These are phyloP conservation scores for Neofusicoccum umdonicola DNA, from an alignment of 2,329 filamentous ascomycete species.

Conservation along the genomic window DNA sequence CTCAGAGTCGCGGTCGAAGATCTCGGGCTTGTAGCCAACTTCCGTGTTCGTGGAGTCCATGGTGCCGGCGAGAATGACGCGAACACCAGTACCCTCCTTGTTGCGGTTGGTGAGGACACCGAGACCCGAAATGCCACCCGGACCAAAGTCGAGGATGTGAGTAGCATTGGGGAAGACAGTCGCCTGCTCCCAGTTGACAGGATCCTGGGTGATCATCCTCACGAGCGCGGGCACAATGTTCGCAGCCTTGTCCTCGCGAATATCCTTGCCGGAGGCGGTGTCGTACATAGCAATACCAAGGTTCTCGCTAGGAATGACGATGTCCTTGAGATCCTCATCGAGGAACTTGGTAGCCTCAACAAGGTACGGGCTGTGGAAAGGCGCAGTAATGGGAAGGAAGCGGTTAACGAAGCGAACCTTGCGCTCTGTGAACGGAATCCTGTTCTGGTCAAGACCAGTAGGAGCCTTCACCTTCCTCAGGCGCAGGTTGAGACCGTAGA, in stretches of 20 bases:
- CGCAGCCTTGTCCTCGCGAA: slow-evolving; percentile 65
- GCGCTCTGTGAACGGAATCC: slow-evolving; percentile 90
- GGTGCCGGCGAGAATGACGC: slow-evolving; percentile 91
- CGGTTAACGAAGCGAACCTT: slow-evolving; percentile 96
- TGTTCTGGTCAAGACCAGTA: slow-evolving; percentile 93
- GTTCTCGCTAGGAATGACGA: slow-evolving; percentile 69
- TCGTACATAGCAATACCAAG: slow-evolving; percentile 86
- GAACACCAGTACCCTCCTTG: slow-evolving; percentile 97
- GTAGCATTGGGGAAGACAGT: slow-evolving; percentile 88
- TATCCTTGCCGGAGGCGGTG: slow-evolving; percentile 83
- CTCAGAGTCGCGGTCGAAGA: slow-evolving; percentile 95
- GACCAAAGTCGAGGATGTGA: slow-evolving; percentile 94
- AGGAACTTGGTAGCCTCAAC: slow-evolving; percentile 77
- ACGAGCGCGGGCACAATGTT: slow-evolving; percentile 85
- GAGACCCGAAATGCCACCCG: slow-evolving; percentile 92
- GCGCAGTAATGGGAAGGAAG: slow-evolving; percentile 94
- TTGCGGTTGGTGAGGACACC: slow-evolving; percentile 96
- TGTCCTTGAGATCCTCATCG: slow-evolving; percentile 79
- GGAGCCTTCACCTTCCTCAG: slow-evolving; percentile 95
- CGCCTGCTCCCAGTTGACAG: slow-evolving; percentile 94
- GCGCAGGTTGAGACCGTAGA: slow-evolving; percentile 93
- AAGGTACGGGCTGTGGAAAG: slow-evolving; percentile 97
- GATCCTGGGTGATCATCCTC: slow-evolving; percentile 89
- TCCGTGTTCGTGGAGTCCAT: slow-evolving; percentile 86
- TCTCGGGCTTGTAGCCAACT: slow-evolving; percentile 95